Evolutionary conservation across 306 rosid genomes (phyloP).

Genomic region (Trifolium pratense): DNA sequence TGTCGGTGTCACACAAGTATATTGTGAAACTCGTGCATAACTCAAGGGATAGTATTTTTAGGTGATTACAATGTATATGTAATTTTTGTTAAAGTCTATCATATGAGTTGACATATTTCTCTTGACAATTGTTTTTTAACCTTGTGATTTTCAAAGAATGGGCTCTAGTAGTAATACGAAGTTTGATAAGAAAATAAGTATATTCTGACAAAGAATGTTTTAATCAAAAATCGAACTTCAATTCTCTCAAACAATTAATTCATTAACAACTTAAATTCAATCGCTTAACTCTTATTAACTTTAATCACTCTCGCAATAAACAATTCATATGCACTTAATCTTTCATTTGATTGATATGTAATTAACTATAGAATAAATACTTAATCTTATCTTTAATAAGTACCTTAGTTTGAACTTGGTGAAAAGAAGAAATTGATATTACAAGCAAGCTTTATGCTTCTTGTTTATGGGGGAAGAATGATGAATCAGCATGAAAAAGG

Average conservation of each 20-base stretch:
- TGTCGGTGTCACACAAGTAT: no score
- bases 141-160: no score
- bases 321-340: neutral
- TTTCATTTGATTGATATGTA: slow-evolving; percentile 18
- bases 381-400: slow-evolving; percentile 5
- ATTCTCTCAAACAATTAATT: no score
- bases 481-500: slow-evolving; percentile 27
- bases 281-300: no score
- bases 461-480: slow-evolving; percentile 27
- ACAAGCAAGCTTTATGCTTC: slow-evolving; percentile 26
- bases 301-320: neutral
- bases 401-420: slow-evolving; percentile 17
- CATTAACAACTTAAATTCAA: no score
- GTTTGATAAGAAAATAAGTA: no score
- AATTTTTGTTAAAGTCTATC: neutral
- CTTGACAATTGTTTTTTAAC: no score
- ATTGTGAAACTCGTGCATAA: neutral
- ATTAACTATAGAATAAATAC: slow-evolving; percentile 18
- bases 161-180: no score
- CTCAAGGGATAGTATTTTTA: neutral
- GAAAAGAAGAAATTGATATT: slow-evolving; percentile 1
- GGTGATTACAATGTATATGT: slow-evolving; percentile 16
- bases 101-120: no score
- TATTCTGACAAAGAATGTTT: no score
- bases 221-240: no score